Conservation (phyloP, 768 basidiomycete species). For the Xerocomus spinulosus region DNA sequence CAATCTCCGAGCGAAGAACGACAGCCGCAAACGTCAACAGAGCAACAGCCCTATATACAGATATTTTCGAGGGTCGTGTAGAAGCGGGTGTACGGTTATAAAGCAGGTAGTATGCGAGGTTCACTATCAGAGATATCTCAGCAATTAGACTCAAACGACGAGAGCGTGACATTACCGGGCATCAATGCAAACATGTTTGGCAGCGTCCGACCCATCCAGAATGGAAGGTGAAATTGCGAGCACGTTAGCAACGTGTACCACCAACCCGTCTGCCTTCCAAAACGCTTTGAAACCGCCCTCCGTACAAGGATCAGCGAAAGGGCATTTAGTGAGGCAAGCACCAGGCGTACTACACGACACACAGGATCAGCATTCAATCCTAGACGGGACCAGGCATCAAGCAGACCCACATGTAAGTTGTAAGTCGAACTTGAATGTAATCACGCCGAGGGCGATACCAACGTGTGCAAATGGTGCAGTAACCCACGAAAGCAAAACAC, state of each 20-base stretch:
- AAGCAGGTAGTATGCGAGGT: conserved; percentile 51
- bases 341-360: conserved; percentile 56
- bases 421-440: conserved; percentile 57
- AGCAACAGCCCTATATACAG: conserved; percentile 42
- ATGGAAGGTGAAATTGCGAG: conserved; percentile 87
- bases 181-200: conserved; percentile 92
- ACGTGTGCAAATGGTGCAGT: conserved; percentile 46
- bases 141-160: not conserved
- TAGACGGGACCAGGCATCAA: not conserved
- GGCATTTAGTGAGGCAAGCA: conserved; percentile 64
- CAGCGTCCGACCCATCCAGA: conserved; percentile 90
- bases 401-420: conserved; percentile 60
- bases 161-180: conserved; percentile 51
- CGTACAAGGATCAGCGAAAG: conserved; percentile 58
- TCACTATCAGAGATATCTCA: conserved; percentile 36
- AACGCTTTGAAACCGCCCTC: conserved; percentile 57
- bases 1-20: conserved; percentile 78
- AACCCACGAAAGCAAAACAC: conserved; percentile 60
- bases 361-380: not conserved
- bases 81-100: conserved; percentile 36
- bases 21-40: conserved; percentile 64
- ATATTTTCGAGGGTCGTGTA: conserved; percentile 31
- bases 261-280: conserved; percentile 52
- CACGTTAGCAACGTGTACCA: conserved; percentile 67
- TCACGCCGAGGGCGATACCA: conserved; percentile 38